phyloP scores from a whole-genome alignment of 768 basidiomycete genomes.

The Albatrellus ellisii region DNA sequence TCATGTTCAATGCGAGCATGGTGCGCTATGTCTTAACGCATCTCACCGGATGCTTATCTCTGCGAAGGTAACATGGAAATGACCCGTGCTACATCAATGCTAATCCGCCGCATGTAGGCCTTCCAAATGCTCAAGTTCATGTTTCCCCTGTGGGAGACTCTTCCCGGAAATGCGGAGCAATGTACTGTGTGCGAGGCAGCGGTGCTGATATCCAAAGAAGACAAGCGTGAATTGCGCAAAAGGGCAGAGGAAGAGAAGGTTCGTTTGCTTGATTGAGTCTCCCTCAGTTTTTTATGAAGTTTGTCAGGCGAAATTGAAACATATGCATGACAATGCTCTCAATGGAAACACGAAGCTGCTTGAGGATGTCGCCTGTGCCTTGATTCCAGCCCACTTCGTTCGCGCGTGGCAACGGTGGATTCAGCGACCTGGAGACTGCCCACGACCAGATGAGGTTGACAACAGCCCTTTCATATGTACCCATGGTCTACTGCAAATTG shows the following conservation, averaged over 20 bases:
- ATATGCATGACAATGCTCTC: conserved; percentile 44
- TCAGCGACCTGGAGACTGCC: conserved; percentile 34
- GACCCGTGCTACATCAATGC: conserved; percentile 1
- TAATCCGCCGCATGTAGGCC: conserved; percentile 28
- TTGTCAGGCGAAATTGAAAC: conserved; percentile 50
- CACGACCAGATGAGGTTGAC: conserved; percentile 50
- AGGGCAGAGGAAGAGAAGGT: conserved; percentile 76
- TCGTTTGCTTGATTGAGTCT: not conserved
- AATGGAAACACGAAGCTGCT: conserved; percentile 31
- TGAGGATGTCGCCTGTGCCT: conserved; percentile 38
- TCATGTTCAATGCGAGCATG: conserved; percentile 68
- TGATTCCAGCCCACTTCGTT: conserved; percentile 50
- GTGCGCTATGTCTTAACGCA: conserved; percentile 38
- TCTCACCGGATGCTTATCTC: conserved; percentile 53
- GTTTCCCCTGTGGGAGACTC: conserved; percentile 55
- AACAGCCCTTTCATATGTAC: conserved; percentile 53
- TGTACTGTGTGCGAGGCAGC: conserved; percentile 55
- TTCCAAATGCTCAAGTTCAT: conserved; percentile 36
- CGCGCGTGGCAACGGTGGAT: conserved; percentile 64
- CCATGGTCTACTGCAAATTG: conserved; percentile 49
- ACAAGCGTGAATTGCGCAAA: conserved; percentile 46
- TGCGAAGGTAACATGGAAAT: conserved; percentile 29
- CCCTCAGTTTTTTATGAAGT: not conserved
- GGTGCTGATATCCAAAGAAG: conserved; percentile 42
- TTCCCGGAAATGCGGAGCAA: conserved; percentile 32